Evolutionary conservation across 352 stramenopile species (phyloP), one percentile per base, ranked within the genome.

Genomic region (Pythium dissotocum): DNA sequence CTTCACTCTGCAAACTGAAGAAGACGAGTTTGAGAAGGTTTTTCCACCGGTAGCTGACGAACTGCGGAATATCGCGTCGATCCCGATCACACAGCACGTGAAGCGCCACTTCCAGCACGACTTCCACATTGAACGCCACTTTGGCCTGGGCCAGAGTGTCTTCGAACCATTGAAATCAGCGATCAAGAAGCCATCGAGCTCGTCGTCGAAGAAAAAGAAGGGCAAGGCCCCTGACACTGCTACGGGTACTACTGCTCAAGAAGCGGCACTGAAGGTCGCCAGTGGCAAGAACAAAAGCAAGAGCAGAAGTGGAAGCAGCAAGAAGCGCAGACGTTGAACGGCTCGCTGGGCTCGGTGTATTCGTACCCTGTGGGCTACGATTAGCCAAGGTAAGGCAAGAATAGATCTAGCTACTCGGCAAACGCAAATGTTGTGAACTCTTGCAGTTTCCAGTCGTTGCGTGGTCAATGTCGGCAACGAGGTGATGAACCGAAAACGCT

Each of bases 81-180:
- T 92, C 24, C 80, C 82, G 4, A 89, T 92, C 55, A 69, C 71
- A 0, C 74, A 89, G 51, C 82, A 85, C 14, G 67, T 84, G 53
- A 78, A 82, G 46, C 77, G 79, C 9, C 79, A 88, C 40, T 62
- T 77, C 12, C 77, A 89, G n/a, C 72, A 75, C 14, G 71, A 70
- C 16, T 89, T 88, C 53, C 77, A 88, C 52, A 80, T 89, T 57
- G 84, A 92, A 32, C 83, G 85, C 24, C 79, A 90, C 46, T 92
- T 90, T 58, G 84, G 84, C 1, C 63, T 92, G 7, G 79, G 80
- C 16, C 84, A 92, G 63, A 90, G 82, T 40, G 73, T 92, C 57
- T 90, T 92, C 33, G 80, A 90, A 60, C 80, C 84, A 12, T 67
- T 92, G 2, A 88, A 90, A 53, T 72, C 64, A n/a, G 71, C 63